These are phyloP conservation scores for Elsinoe necatrix DNA, from an alignment of 2,329 filamentous ascomycete species.

Conservation along the genomic window DNA sequence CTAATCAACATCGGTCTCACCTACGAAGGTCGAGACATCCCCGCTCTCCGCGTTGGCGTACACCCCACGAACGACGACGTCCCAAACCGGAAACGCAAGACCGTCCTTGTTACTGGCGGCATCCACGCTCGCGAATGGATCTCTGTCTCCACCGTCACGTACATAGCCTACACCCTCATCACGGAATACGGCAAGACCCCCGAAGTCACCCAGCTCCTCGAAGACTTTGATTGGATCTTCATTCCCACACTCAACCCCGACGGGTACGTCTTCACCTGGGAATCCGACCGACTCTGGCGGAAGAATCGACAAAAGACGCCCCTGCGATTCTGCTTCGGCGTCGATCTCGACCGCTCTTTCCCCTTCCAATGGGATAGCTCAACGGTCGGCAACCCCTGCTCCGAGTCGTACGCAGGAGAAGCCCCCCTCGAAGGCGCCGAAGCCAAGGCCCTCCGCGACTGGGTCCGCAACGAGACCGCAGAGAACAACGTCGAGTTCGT, in stretches of 20 bases:
- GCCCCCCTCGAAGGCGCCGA: constrained; percentile 77
- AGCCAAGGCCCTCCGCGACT: constrained; percentile 63
- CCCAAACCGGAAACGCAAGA: constrained; percentile 51
- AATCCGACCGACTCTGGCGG: constrained; percentile 83
- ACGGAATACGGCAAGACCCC: constrained; percentile 67
- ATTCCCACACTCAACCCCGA: constrained; percentile 88
- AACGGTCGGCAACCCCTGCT: constrained; percentile 68
- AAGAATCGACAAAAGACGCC: constrained; percentile 83
- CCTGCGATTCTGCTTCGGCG: constrained; percentile 72
- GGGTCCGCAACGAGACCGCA: constrained; percentile 71
- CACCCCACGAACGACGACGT: constrained; percentile 43
- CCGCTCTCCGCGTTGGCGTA: constrained; percentile 67
- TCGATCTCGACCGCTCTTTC: constrained; percentile 85
- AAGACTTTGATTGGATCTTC: constrained; percentile 80
- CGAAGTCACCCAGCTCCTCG: constrained; percentile 65
- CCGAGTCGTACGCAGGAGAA: constrained; percentile 79
- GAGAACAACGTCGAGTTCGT: constrained; percentile 66
- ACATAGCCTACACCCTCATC: constrained; percentile 80
- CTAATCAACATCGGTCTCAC: constrained; percentile 72
- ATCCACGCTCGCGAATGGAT: constrained; percentile 97
- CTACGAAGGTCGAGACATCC: constrained; percentile 79
- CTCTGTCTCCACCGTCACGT: constrained; percentile 81
- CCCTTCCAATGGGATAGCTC: constrained; percentile 72
- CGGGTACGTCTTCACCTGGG: constrained; percentile 90
- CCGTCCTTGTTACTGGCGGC: constrained; percentile 73